These are phyloP conservation scores for Termitomyces heimii DNA, from an alignment of 768 basidiomycete species.

Conservation along the genomic window DNA sequence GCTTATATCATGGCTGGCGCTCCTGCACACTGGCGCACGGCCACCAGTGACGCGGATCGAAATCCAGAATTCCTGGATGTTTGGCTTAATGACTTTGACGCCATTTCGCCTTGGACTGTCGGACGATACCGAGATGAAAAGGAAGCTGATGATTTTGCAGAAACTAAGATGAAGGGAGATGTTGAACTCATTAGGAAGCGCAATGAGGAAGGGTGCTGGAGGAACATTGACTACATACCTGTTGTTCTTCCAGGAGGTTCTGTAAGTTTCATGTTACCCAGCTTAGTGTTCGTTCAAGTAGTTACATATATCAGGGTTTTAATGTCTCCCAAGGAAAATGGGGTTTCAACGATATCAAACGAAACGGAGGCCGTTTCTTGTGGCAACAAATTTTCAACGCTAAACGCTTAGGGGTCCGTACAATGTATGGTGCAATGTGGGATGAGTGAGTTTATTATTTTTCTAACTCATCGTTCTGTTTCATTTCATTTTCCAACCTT, in stretches of 20 bases:
- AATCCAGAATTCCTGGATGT: slow-evolving; percentile 60
- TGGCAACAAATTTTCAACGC: slow-evolving; percentile 78
- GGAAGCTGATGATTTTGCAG: slow-evolving; percentile 59
- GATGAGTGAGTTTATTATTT: slow-evolving; percentile 51
- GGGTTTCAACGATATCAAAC: slow-evolving; percentile 64
- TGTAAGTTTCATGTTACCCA: slow-evolving; percentile 38
- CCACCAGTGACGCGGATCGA: slow-evolving; percentile 61
- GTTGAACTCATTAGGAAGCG: slow-evolving; percentile 49
- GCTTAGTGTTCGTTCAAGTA: slow-evolving; percentile 8
- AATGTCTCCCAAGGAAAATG: slow-evolving; percentile 70
- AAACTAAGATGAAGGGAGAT: slow-evolving; percentile 59
- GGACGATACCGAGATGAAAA: slow-evolving; percentile 59
- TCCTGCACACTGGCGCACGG: slow-evolving; percentile 73
- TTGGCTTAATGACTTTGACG: slow-evolving; percentile 76
- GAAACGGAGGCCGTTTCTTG: slow-evolving; percentile 71
- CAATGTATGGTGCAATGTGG: slow-evolving; percentile 84
- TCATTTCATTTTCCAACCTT: slow-evolving; percentile 3
- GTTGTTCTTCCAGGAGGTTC: slow-evolving; percentile 80
- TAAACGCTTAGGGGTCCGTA: slow-evolving; percentile 51
- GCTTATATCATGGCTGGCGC: slow-evolving; percentile 68
- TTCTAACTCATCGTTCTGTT: slow-evolving; percentile 2
- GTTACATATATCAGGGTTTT: slow-evolving; percentile 40
- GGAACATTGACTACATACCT: slow-evolving; percentile 76
- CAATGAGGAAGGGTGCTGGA: slow-evolving; percentile 32
- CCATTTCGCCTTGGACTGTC: slow-evolving; percentile 80